Evolutionary conservation across 371 early-diverging fungal species (phyloP), one percentile per base, ranked within the genome.

Genomic region (Actinomucor elegans): DNA sequence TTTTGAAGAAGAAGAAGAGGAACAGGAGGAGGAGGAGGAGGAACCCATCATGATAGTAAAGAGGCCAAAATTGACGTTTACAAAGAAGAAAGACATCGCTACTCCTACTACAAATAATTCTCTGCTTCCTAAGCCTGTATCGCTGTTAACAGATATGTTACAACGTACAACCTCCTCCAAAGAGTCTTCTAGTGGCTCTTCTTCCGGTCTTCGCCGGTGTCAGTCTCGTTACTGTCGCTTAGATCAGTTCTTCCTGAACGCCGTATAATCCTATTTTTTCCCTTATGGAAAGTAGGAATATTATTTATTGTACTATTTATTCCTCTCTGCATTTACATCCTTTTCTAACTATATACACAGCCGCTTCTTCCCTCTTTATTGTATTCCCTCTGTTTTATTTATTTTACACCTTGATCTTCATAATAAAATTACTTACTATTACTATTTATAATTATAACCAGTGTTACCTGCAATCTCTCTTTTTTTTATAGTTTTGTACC

Each of bases 151-250:
- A 18, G 55, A 58, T 36, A 58, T 58, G 64, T 31, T 63, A 12
- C 48, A 55, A 35, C 28, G 37, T 23, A 44, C 34, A 40, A 45
- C 35, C 21, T 29, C n/a, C 18, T 28, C 41, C 46, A 17, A 36
- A 56, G 43, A 26, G n/a, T n/a, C 26, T 7, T 27, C 27, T 29
- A 27, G 18, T 18, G 29, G 18, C 5, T 31, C 37, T n/a, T 34
- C 31, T 36, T 42, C 59, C 41, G 60, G 65, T 41, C 49, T 65
- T 28, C 59, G 60, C 32, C 59, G 65, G 38, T 65, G 65, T 24
- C 55, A 59, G 31, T 55, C 57, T 48, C 60, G 60, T 17, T 65
- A 59, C 47, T 43, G 43, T 32, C 44, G 55, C 8, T 33, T 64
- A 37, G 64, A 64, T 46, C 64, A 64, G 46, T 58, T 58, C 29